Conservation (phyloP, 306 rosid species). For the Begonia peltatifolia region DNA sequence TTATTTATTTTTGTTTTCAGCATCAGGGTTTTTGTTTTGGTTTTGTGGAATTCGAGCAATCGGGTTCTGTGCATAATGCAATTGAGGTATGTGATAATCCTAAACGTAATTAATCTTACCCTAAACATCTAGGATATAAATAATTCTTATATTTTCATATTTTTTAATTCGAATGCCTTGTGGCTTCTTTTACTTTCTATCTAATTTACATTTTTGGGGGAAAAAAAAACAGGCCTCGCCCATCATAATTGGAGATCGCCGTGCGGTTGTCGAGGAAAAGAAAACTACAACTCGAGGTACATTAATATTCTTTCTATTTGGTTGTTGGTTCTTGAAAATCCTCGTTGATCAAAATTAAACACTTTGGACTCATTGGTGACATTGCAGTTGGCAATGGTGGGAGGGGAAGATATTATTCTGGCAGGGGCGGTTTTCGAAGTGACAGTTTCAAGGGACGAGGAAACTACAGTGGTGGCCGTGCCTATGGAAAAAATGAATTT, state of each 20-base stretch:
- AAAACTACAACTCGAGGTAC: conserved; percentile 90
- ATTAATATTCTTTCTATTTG: neutral
- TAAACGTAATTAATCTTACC: neutral
- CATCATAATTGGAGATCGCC: conserved; percentile 55
- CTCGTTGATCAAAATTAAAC: too few species aligned
- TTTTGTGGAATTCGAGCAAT: conserved; percentile 80
- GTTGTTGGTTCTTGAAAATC: too few species aligned
- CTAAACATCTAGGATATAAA: neutral
- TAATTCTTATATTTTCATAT: conserved; percentile 1
- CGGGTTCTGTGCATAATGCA: conserved; percentile 47
- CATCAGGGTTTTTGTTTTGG: conserved; percentile 97
- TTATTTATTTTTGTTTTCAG: conserved; percentile 10
- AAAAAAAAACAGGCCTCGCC: conserved; percentile 41
- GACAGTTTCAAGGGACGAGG: conserved; percentile 69
- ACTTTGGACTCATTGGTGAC: neutral
- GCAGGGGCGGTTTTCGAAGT: conserved; percentile 56
- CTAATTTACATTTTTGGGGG: too few species aligned
- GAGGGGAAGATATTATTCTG: conserved; percentile 73
- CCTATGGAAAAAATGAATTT: conserved; percentile 69
- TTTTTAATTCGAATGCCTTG: conserved; percentile 5
- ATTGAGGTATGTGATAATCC: conserved; percentile 6
- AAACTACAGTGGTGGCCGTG: conserved; percentile 34
- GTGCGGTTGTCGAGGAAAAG: conserved; percentile 79
- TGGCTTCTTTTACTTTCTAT: too few species aligned
- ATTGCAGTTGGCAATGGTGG: conserved; percentile 55